Evolutionary conservation across 371 early-diverging fungal species (phyloP), one percentile per base, ranked within the genome.

Genomic region (Chytridium lagenaria): DNA sequence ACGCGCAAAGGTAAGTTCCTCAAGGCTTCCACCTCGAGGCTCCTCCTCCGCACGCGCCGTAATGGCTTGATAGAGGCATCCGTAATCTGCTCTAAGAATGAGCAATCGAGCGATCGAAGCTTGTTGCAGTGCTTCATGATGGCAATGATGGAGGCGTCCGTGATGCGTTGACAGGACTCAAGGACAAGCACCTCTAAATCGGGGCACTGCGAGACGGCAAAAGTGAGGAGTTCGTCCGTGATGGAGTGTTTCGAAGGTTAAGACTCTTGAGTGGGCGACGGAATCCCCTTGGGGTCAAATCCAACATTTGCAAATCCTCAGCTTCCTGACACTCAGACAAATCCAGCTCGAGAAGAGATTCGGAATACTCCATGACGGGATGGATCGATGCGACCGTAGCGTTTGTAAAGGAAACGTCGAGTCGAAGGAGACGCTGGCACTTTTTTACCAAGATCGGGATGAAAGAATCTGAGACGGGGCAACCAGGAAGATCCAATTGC

Each of bases 401-500:
- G 75, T 81, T 82, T 0, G 85, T 85, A 74, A 81, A 83, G 55
- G 76, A 74, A 19, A 84, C 70, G 68, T 85, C 85, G 30, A 85
- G 71, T 15, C 75, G 74, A 34, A 61, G 44, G 51, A 85, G 71
- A 2, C 72, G 37, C 33, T 50, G 50, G 68, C 84, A 83, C 69
- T 75, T 82, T 59, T 74, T 74, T 22, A 79, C 73, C 16, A 85
- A 72, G 49, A 57, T 52, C 1, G 82, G 80, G 50, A 85, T 67
- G 51, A 83, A 85, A 1, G 82, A 73, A 63, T 85, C 85, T 0
- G 84, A 75, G 70, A 85, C 72, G 0, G 83, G 84, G 74, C 85
- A 85, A 23, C 85, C 85, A 2, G 81, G 80, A 15, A 85, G 73
- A 59, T 83, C 85, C 33, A 84, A 69, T 77, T 81, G 83, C 44